A percentile compares a stretch with the other conserved stretches of the same genome.
Evolutionary conservation across 495 filamentous ascomycete genomes (phyloP).

Genomic region (Penicillium crystallinum): DNA sequence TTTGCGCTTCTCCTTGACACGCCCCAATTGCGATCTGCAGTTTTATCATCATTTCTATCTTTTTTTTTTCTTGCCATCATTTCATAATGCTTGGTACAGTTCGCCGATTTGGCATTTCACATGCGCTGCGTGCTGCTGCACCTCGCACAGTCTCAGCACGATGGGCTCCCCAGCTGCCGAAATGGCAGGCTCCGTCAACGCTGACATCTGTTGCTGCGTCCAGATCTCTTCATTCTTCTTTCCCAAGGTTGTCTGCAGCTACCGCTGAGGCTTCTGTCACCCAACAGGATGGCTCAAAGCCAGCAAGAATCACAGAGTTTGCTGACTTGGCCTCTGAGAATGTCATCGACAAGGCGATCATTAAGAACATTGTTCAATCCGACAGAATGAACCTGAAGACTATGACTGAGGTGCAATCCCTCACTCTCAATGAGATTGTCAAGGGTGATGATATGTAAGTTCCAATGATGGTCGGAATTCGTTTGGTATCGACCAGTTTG

Average conservation of each 20-base stretch:
- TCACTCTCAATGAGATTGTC: slow-evolving; percentile 74
- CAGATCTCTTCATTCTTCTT: slow-evolving; percentile 32
- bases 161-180: slow-evolving; percentile 26
- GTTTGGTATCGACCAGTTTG: background rate
- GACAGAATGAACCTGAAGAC: slow-evolving; percentile 62
- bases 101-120: slow-evolving; percentile 36
- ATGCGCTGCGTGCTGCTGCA: slow-evolving; percentile 33
- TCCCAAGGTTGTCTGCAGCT: slow-evolving; percentile 23
- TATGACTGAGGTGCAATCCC: slow-evolving; percentile 90
- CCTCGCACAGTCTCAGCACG: slow-evolving; percentile 26
- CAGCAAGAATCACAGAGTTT: slow-evolving; percentile 57
- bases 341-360: slow-evolving; percentile 58
- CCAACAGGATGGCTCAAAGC: slow-evolving; percentile 10
- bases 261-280: slow-evolving; percentile 14
- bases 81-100: slow-evolving; percentile 39
- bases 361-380: slow-evolving; percentile 61
- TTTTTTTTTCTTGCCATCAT: slow-evolving; percentile 1
- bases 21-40: slow-evolving; percentile 2
- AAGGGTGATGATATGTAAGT: slow-evolving; percentile 75
- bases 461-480: slow-evolving; percentile 1
- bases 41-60: slow-evolving; percentile 2
- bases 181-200: slow-evolving; percentile 24
- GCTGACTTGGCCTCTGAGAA: slow-evolving; percentile 56
- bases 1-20: slow-evolving; percentile 5
- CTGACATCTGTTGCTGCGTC: slow-evolving; percentile 13